Percentiles rank a stretch among this genome's conserved stretches.
Evolutionary conservation across 2,329 filamentous ascomycete species (phyloP).

Genomic region (Macrophomina phaseolina): DNA sequence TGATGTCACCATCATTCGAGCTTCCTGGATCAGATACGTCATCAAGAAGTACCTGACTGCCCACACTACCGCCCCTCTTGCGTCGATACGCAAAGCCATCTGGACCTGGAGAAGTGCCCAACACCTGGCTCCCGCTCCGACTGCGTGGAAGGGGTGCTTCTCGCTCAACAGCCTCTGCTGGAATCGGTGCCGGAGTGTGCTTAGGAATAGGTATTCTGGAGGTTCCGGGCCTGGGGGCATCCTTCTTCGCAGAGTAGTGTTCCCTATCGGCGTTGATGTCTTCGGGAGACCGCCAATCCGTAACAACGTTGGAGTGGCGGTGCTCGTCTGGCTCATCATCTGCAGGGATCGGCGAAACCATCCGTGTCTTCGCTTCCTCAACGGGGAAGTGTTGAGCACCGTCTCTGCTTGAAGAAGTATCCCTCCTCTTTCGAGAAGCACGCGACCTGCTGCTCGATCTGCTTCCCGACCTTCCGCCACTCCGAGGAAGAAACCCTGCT

Average conservation of each 20-base stretch:
- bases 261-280: slow-evolving; percentile 69
- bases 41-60: slow-evolving; percentile 60
- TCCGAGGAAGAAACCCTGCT: slow-evolving; percentile 66
- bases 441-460: slow-evolving; percentile 46
- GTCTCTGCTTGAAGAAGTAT: slow-evolving; percentile 37
- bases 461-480: slow-evolving; percentile 31
- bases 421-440: slow-evolving; percentile 40
- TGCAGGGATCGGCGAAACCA: slow-evolving; percentile 47
- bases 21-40: slow-evolving; percentile 45
- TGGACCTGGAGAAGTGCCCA: slow-evolving; percentile 8
- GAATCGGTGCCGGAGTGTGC: slow-evolving; percentile 76
- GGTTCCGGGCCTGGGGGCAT: slow-evolving; percentile 53
- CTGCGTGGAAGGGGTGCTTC: slow-evolving; percentile 71
- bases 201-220: slow-evolving; percentile 90
- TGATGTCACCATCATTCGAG: slow-evolving; percentile 17
- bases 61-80: slow-evolving; percentile 71
- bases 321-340: slow-evolving; percentile 50
- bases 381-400: slow-evolving; percentile 22
- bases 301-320: slow-evolving; percentile 52
- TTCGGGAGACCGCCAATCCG: slow-evolving; percentile 78
- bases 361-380: slow-evolving; percentile 35
- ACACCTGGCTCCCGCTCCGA: slow-evolving; percentile 54
- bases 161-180: slow-evolving; percentile 73
- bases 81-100: slow-evolving; percentile 44
- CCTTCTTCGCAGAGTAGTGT: slow-evolving; percentile 39